Percentiles rank a stretch among this genome's conserved stretches.
These are phyloP conservation scores for Nakazawaea laoshanensis DNA, from an alignment of 805 yeast species.

Conservation along the genomic window DNA sequence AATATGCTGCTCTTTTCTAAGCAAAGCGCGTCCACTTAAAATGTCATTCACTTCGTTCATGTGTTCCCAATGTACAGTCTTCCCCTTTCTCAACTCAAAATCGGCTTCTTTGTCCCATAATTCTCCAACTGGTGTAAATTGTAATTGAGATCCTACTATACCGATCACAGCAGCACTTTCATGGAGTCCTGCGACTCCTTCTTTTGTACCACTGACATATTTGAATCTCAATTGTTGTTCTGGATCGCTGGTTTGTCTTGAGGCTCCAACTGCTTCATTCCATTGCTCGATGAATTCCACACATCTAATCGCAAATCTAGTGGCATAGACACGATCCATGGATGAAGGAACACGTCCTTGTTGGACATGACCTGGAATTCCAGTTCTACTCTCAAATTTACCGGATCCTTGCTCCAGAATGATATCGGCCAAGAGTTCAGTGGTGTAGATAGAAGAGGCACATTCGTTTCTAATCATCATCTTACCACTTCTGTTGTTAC, in stretches of 20 bases:
- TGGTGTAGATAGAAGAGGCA: constrained; percentile 75
- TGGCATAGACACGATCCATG: constrained; percentile 84
- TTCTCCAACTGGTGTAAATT: constrained; percentile 45
- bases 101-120: constrained; percentile 58
- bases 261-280: constrained; percentile 13
- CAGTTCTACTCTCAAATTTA: constrained; percentile 84
- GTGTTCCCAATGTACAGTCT: constrained; percentile 59
- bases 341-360: constrained; percentile 96
- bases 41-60: constrained; percentile 54
- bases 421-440: constrained; percentile 76
- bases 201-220: constrained; percentile 38
- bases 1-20: constrained; percentile 26
- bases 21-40: constrained; percentile 58
- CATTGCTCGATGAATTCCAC: constrained; percentile 74
- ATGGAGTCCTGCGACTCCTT: constrained; percentile 33
- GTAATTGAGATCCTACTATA: constrained; percentile 56
- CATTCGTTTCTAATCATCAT: constrained; percentile 75
- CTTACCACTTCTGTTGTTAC: constrained; percentile 79
- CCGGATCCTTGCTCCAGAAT: constrained; percentile 72
- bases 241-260: constrained; percentile 11
- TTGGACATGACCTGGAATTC: constrained; percentile 97
- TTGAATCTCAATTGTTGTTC: constrained; percentile 44
- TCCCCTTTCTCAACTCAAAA: constrained; percentile 55
- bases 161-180: constrained; percentile 56
- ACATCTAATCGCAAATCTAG: constrained; percentile 84